Conservation (phyloP, 2,329 filamentous ascomycete species). For the Aspergillaceae sp. region DNA sequence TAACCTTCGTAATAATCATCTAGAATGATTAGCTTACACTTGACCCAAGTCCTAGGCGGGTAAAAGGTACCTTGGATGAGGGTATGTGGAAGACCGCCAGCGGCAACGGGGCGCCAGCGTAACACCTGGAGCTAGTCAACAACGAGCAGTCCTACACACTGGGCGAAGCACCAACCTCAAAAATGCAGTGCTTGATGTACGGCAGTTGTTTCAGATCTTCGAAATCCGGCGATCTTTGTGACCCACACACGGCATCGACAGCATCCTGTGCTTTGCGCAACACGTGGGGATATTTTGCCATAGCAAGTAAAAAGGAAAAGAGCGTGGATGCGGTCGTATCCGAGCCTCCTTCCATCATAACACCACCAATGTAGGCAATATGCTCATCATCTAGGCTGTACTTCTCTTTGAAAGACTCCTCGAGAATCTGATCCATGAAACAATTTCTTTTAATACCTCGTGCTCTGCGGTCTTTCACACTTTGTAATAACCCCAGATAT, state of each 20-base stretch:
- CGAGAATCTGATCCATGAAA: constrained; percentile 36
- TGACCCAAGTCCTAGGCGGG: too few relatives aligned
- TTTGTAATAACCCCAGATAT: constrained; percentile 29
- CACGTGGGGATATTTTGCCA: constrained; percentile 43
- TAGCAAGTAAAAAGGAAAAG: constrained; percentile 40
- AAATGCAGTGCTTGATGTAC: constrained; percentile 25
- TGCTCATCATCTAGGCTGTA: constrained; percentile 28
- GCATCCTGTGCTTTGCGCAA: constrained; percentile 40
- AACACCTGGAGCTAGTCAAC: too few relatives aligned
- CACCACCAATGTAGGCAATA: constrained; percentile 35
- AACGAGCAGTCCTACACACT: too few relatives aligned
- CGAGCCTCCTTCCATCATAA: constrained; percentile 33
- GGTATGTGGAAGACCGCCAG: too few relatives aligned
- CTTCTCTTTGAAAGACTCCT: constrained; percentile 25
- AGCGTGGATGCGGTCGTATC: constrained; percentile 40
- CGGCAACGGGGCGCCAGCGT: too few relatives aligned
- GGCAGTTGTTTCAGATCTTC: constrained; percentile 43
- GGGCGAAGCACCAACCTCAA: too few relatives aligned
- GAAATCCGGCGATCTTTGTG: constrained; percentile 39
- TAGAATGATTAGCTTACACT: too few relatives aligned
- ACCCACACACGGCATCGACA: constrained; percentile 44
- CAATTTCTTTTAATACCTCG: constrained; percentile 16
- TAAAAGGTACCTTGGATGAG: too few relatives aligned
- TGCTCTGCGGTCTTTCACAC: constrained; percentile 27
- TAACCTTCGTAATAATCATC: too few relatives aligned